phyloP scores from a whole-genome alignment of 768 basidiomycete species.

The Podaxis sp. region DNA sequence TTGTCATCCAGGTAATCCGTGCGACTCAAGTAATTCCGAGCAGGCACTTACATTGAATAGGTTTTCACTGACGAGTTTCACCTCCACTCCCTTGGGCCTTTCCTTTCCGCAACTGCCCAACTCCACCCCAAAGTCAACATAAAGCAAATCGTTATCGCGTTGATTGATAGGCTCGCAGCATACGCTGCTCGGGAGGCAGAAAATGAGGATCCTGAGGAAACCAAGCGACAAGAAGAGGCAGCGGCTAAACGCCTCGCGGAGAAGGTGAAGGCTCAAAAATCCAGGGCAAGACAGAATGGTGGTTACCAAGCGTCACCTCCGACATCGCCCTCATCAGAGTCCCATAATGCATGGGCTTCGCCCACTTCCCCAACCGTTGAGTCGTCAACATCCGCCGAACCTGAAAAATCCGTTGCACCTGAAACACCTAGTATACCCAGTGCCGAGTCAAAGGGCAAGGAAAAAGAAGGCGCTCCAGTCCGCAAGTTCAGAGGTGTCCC shows the following conservation, averaged over 20 bases:
- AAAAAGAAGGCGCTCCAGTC: conserved; percentile 52
- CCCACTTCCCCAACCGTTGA: conserved; percentile 34
- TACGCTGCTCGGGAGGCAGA: conserved; percentile 98
- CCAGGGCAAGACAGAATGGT: conserved; percentile 56
- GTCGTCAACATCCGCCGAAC: conserved; percentile 18
- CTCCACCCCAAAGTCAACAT: conserved; percentile 98
- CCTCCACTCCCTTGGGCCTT: conserved; percentile 91
- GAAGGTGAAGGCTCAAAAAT: conserved; percentile 75
- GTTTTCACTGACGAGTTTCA: conserved; percentile 99
- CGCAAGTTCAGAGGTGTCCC: conserved; percentile 95
- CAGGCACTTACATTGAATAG: conserved; percentile 34
- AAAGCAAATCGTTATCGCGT: conserved; percentile 95
- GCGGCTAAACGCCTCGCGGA: conserved; percentile 87
- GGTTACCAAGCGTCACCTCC: conserved; percentile 31
- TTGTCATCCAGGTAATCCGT: conserved; percentile 86
- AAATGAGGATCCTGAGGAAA: conserved; percentile 93
- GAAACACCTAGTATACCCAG: conserved; percentile 25
- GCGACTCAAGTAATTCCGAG: background rate
- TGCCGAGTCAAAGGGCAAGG: conserved; percentile 46
- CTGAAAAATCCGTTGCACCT: conserved; percentile 27
- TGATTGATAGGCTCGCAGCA: conserved; percentile 93
- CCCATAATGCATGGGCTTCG: conserved; percentile 40
- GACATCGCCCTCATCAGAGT: conserved; percentile 35
- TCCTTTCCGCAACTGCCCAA: conserved; percentile 94
- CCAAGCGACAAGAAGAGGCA: conserved; percentile 89